A percentile compares a stretch with the other conserved stretches of the same genome.
phyloP scores from a whole-genome alignment of 306 rosid species.

The Nissolia schottii region DNA sequence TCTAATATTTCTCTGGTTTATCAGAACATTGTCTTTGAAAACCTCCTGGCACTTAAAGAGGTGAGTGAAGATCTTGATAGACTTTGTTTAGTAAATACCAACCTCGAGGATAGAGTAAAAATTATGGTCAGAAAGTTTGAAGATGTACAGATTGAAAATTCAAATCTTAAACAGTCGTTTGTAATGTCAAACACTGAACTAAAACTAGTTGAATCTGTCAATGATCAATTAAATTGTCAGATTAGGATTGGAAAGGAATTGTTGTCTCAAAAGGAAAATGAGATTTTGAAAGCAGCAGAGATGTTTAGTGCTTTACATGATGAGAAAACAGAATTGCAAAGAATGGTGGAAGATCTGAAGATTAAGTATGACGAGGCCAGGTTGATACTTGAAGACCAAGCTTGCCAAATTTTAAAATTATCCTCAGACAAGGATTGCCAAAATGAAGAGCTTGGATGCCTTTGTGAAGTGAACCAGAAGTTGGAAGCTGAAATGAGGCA shows the following conservation, averaged over 20 bases:
- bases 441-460: constrained; percentile 34
- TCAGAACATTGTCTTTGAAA: constrained; percentile 49
- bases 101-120: constrained; percentile 57
- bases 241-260: constrained; percentile 41
- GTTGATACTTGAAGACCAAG: constrained; percentile 44
- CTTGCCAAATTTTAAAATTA: constrained; percentile 42
- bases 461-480: constrained; percentile 48
- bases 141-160: constrained; percentile 43
- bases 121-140: constrained; percentile 45
- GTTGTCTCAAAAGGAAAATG: constrained; percentile 49
- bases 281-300: constrained; percentile 51
- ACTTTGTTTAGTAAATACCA: constrained; percentile 36
- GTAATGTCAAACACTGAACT: constrained; percentile 48
- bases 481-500: constrained; percentile 45
- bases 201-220: constrained; percentile 37
- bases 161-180: constrained; percentile 56
- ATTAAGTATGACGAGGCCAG: constrained; percentile 44
- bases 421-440: constrained; percentile 43
- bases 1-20: constrained; percentile 57
- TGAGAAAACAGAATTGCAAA: constrained; percentile 57
- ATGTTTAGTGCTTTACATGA: constrained; percentile 29
- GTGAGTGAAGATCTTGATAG: constrained; percentile 45
- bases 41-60: constrained; percentile 43
- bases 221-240: constrained; percentile 50
- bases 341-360: constrained; percentile 45